These are phyloP conservation scores for Byssothecium circinans DNA, from an alignment of 2,329 filamentous ascomycete species.

Conservation along the genomic window DNA sequence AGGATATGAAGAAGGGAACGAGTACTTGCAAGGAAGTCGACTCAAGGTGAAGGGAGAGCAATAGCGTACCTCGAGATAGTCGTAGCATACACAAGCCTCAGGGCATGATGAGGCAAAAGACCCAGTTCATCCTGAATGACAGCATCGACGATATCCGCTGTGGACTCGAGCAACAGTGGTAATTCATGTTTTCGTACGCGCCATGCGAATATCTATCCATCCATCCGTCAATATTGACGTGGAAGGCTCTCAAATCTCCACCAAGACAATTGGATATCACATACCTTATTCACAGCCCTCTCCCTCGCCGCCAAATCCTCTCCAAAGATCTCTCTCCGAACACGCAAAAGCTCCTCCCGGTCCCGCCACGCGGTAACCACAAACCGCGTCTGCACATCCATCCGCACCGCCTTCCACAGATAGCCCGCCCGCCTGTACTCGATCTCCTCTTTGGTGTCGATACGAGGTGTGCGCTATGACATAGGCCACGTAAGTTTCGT, in stretches of 20 bases:
- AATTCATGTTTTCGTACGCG: conserved; percentile 45
- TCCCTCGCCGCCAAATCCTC: conserved; percentile 30
- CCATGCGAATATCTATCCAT: conserved; percentile 37
- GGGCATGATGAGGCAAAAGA: conserved; percentile 58
- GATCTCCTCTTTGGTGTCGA: neutral
- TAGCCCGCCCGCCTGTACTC: too few relatives aligned
- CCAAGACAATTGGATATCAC: conserved; percentile 5
- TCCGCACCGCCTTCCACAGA: neutral
- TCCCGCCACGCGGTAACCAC: conserved; percentile 74
- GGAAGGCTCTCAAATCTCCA: neutral
- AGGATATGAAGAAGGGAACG: too few relatives aligned
- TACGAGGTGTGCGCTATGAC: neutral
- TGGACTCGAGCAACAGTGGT: conserved; percentile 78
- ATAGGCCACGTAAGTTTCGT: neutral
- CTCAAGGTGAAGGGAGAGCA: neutral
- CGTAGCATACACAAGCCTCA: conserved; percentile 70
- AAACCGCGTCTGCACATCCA: conserved; percentile 46
- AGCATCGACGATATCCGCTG: conserved; percentile 71
- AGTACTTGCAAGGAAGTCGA: neutral
- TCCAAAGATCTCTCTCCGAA: conserved; percentile 67
- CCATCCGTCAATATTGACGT: neutral
- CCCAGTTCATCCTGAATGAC: conserved; percentile 62
- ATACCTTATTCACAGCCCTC: conserved; percentile 45
- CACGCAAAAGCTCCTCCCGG: conserved; percentile 64
- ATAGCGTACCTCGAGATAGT: conserved; percentile 68